These are phyloP conservation scores for Pseudoneurospora amorphoporcata DNA, from an alignment of 495 filamentous ascomycete genomes.

Conservation along the genomic window DNA sequence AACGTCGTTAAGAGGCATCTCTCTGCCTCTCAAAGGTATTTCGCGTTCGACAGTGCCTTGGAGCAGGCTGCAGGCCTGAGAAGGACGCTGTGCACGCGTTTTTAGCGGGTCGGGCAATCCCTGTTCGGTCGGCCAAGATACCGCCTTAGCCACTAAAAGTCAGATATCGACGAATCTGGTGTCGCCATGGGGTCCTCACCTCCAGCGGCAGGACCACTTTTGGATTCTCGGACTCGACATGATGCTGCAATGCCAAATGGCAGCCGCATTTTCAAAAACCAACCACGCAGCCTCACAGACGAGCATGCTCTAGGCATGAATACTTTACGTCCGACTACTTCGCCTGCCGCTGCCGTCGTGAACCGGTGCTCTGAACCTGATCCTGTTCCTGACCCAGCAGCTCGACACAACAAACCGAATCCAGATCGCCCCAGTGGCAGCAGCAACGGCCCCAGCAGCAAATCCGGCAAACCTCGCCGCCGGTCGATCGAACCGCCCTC, in stretches of 20 bases:
- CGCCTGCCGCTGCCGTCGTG: slow-evolving; percentile 21
- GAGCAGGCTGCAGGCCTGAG: background rate
- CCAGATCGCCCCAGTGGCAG: background rate
- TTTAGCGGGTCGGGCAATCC: slow-evolving; percentile 9
- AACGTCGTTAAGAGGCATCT: background rate
- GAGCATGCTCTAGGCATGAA: slow-evolving; percentile 28
- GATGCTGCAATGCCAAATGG: slow-evolving; percentile 27
- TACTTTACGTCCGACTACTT: slow-evolving; percentile 24
- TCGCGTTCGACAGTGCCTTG: background rate
- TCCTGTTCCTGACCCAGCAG: slow-evolving; percentile 1
- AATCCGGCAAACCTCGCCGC: slow-evolving; percentile 10
- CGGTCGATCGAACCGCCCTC: slow-evolving; percentile 3
- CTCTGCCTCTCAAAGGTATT: background rate
- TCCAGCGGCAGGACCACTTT: slow-evolving; percentile 3
- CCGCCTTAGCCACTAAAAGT: slow-evolving; percentile 30
- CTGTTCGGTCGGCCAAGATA: slow-evolving; percentile 26
- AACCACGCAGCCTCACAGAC: slow-evolving; percentile 16
- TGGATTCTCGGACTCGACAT: slow-evolving; percentile 13
- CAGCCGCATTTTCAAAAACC: slow-evolving; percentile 16
- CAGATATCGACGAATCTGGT: slow-evolving; percentile 22
- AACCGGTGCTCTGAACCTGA: slow-evolving; percentile 15
- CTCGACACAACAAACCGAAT: background rate
- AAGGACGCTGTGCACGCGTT: background rate
- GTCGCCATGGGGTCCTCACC: slow-evolving; percentile 22
- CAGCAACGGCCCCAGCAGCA: slow-evolving; percentile 2